Evolutionary conservation across 1,139 yeast genomes (phyloP).

Genomic region (Blastobotrys buckinghamii): DNA sequence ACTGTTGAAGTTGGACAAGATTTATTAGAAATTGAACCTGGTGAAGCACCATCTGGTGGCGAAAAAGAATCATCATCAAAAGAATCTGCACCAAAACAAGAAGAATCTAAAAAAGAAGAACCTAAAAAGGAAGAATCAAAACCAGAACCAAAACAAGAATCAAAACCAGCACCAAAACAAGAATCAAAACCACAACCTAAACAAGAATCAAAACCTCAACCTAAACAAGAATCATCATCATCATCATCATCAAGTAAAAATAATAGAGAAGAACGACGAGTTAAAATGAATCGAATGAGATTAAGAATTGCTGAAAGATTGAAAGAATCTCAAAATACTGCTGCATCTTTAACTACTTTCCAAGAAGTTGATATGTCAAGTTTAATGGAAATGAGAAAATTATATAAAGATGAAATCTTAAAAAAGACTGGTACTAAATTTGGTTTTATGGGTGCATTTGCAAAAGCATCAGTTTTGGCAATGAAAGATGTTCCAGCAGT

Average conservation of each 20-base stretch:
- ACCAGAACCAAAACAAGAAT: slow-evolving; percentile 27
- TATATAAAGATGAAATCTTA: slow-evolving; percentile 93
- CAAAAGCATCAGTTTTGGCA: slow-evolving; percentile 90
- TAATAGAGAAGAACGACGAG: slow-evolving; percentile 79
- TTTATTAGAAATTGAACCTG: slow-evolving; percentile 82
- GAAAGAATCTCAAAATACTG: slow-evolving; percentile 98
- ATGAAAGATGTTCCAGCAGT: slow-evolving; percentile 94
- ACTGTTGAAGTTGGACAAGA: slow-evolving; percentile 97
- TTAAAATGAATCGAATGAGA: slow-evolving; percentile 99
- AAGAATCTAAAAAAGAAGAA: slow-evolving; percentile 23
- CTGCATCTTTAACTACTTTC: slow-evolving; percentile 96
- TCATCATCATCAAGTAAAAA: slow-evolving; percentile 45
- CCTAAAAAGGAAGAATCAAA: slow-evolving; percentile 23
- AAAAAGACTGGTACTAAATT: slow-evolving; percentile 92
- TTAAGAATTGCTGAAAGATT: slow-evolving; percentile 98
- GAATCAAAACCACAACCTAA: slow-evolving; percentile 30
- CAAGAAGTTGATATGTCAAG: slow-evolving; percentile 97
- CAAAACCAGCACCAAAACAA: slow-evolving; percentile 25
- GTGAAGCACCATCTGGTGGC: slow-evolving; percentile 71
- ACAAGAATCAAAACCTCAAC: slow-evolving; percentile 24
- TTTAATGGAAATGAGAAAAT: slow-evolving; percentile 89
- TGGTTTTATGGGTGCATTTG: slow-evolving; percentile 98
- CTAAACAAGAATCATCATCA: slow-evolving; percentile 26
- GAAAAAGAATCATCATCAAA: slow-evolving; percentile 27
- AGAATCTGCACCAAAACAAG: slow-evolving; percentile 25